A percentile compares a stretch with the other conserved stretches of the same genome.
Conservation (phyloP, 345 rosid species). For the Firmiana major region DNA sequence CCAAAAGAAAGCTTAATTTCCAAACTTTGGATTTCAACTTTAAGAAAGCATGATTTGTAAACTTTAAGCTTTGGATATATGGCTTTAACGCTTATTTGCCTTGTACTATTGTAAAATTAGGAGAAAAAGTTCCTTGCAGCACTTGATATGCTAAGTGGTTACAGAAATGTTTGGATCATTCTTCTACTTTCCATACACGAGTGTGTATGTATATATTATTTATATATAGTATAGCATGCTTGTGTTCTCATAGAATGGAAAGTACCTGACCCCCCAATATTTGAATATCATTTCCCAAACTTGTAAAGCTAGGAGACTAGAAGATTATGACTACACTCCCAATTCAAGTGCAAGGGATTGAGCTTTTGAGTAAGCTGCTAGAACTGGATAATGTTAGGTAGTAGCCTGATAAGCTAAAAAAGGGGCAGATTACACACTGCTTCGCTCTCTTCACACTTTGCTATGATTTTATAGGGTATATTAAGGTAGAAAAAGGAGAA, state of each 20-base stretch:
- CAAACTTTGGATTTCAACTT: neutral
- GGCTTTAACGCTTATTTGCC: neutral
- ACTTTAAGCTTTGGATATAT: too few relatives aligned
- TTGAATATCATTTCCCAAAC: neutral
- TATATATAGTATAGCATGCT: neutral
- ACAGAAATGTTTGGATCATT: neutral
- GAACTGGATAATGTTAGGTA: slow-evolving; percentile 15
- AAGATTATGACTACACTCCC: neutral
- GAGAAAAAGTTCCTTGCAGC: neutral
- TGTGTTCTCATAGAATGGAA: neutral
- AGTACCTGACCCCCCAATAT: neutral
- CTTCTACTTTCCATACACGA: neutral
- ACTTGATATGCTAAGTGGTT: neutral
- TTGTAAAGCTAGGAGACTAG: neutral
- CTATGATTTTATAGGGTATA: neutral
- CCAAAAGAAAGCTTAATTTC: neutral
- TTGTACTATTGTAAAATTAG: neutral
- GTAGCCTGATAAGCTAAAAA: slow-evolving; percentile 11
- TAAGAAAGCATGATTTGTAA: neutral
- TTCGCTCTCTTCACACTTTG: slow-evolving; percentile 12
- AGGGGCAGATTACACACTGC: neutral
- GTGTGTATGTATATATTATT: too few relatives aligned
- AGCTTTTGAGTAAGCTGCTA: neutral
- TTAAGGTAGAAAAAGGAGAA: neutral
- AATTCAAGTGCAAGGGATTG: neutral